These are phyloP conservation scores for Sparassis latifolia DNA, from an alignment of 1,284 basidiomycete genomes.

Conservation along the genomic window DNA sequence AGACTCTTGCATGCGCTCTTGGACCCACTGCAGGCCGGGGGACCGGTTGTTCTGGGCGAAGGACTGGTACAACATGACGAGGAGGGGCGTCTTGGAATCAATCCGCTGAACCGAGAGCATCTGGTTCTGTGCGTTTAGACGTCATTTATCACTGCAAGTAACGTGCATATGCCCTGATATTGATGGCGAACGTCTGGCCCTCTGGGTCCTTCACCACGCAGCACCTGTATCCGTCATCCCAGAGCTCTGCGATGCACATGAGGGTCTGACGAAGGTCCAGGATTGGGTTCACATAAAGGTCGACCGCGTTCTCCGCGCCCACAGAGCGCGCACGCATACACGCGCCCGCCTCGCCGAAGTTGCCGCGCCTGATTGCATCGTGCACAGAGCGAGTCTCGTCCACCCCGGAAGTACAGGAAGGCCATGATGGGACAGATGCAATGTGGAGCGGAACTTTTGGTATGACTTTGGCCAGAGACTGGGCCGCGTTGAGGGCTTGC, in stretches of 20 bases:
- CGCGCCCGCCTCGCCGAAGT: constrained; percentile 9
- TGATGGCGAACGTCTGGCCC: constrained; percentile 20
- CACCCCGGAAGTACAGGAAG: neutral
- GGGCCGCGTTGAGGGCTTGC: constrained; percentile 21
- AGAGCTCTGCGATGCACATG: constrained; percentile 23
- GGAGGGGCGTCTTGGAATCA: constrained; percentile 24
- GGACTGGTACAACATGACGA: constrained; percentile 25
- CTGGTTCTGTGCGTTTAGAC: constrained; percentile 11
- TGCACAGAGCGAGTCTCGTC: neutral
- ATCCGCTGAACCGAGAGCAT: constrained; percentile 23
- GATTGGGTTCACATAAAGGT: constrained; percentile 25
- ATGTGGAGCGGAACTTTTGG: constrained; percentile 12
- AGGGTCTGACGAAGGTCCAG: constrained; percentile 30
- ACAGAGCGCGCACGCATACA: neutral
- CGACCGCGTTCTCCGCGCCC: neutral
- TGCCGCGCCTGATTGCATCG: constrained; percentile 10
- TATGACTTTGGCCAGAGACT: constrained; percentile 13
- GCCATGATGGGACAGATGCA: constrained; percentile 9
- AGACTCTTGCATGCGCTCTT: constrained; percentile 1
- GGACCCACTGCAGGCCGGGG: constrained; percentile 11
- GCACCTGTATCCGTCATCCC: constrained; percentile 19
- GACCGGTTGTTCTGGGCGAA: constrained; percentile 11
- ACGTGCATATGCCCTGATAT: constrained; percentile 19
- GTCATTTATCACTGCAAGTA: neutral
- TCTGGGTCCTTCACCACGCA: constrained; percentile 23